Conservation (phyloP, 352 stramenopile species). For the Phytophthora aleatoria region DNA sequence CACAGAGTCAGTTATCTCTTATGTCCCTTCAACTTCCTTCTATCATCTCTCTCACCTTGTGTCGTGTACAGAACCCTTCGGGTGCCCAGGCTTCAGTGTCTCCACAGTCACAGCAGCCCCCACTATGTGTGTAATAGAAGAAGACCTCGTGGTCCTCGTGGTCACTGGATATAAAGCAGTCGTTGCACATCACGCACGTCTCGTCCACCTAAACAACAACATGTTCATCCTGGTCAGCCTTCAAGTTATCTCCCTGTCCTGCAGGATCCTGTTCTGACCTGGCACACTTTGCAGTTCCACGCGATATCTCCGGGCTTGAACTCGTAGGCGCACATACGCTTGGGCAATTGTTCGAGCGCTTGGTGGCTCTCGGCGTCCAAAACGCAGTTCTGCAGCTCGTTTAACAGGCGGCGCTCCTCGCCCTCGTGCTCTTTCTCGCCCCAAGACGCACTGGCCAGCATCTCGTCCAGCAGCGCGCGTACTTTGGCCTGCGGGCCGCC, state of each 20-base stretch:
- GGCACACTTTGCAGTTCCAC: slow-evolving; percentile 95
- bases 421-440: slow-evolving; percentile 65
- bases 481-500: slow-evolving; percentile 31
- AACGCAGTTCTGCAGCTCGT: slow-evolving; percentile 62
- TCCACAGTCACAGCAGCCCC: slow-evolving; percentile 98
- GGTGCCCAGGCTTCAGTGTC: slow-evolving; percentile 96
- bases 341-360: slow-evolving; percentile 67
- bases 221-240: slow-evolving; percentile 15
- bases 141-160: slow-evolving; percentile 95
- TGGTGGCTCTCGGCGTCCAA: slow-evolving; percentile 51
- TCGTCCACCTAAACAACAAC: slow-evolving; percentile 81
- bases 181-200: slow-evolving; percentile 97
- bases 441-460: slow-evolving; percentile 49
- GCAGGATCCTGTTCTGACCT: slow-evolving; percentile 37
- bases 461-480: slow-evolving; percentile 57
- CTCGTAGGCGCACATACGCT: slow-evolving; percentile 92
- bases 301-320: slow-evolving; percentile 97
- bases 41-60: slow-evolving; percentile 67
- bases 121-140: slow-evolving; percentile 95
- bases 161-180: slow-evolving; percentile 95
- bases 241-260: slow-evolving; percentile 1
- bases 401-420: slow-evolving; percentile 50
- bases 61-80: slow-evolving; percentile 93
- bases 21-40: neutral
- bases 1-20: slow-evolving; percentile 5